Percentiles rank a stretch among this genome's conserved stretches.
phyloP scores from a whole-genome alignment of 306 rosid species.

The Malus sylvestris region DNA sequence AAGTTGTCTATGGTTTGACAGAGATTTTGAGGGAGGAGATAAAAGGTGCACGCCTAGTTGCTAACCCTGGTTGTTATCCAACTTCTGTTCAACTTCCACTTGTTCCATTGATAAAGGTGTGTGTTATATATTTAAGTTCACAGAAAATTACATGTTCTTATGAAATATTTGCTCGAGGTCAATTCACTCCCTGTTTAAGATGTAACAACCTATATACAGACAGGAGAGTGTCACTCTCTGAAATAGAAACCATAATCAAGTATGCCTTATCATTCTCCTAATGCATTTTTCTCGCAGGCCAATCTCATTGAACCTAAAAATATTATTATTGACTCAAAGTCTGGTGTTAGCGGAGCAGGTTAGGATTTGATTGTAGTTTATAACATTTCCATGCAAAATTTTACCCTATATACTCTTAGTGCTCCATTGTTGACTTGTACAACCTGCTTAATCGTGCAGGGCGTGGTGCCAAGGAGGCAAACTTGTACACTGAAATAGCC shows the following conservation, averaged over 20 bases:
- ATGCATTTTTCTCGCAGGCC: slow-evolving; percentile 46
- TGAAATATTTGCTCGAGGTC: slow-evolving; percentile 3
- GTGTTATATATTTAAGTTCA: slow-evolving; percentile 11
- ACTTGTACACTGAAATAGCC: slow-evolving; percentile 75
- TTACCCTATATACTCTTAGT: neutral
- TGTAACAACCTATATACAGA: neutral
- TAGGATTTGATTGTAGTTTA: slow-evolving; percentile 23
- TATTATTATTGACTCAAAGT: slow-evolving; percentile 82
- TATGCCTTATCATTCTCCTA: slow-evolving; percentile 12
- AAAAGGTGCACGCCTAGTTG: slow-evolving; percentile 73
- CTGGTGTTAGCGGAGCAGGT: slow-evolving; percentile 99
- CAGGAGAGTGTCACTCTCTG: neutral
- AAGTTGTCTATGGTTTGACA: slow-evolving; percentile 90
- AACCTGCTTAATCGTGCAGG: slow-evolving; percentile 49
- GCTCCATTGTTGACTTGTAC: neutral
- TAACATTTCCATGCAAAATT: slow-evolving; percentile 2
- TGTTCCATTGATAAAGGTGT: slow-evolving; percentile 82
- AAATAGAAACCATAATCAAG: neutral
- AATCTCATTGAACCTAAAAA: slow-evolving; percentile 50
- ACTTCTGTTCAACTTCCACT: slow-evolving; percentile 92
- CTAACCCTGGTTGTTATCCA: slow-evolving; percentile 98
- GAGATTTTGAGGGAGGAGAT: slow-evolving; percentile 69
- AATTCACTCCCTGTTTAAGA: neutral
- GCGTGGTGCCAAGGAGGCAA: slow-evolving; percentile 74
- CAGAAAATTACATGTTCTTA: neutral